Base-by-base conservation (phyloP, 495 filamentous ascomycete genomes). In the Xylaria palmicola region DNA sequence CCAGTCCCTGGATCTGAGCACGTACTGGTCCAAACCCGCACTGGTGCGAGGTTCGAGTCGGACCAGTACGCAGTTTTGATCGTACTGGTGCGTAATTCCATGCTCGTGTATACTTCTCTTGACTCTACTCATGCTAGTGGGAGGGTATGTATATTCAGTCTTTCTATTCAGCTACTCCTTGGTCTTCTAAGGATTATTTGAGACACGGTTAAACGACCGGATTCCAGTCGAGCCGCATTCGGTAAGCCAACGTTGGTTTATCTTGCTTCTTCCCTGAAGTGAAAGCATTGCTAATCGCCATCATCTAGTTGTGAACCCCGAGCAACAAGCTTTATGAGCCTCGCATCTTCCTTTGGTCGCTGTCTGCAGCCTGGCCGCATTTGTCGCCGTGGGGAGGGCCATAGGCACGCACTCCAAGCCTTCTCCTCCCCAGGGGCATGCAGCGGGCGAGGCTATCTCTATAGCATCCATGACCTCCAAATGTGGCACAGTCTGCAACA, bases 151-250 rank as follows among this genome's bases (percentile, higher is more conserved):
- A 43, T 43, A 43, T 43, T 43, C 40, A 43, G 40, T 43, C 40
- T 43, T 43, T 43, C 40, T 43, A 43, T 43, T 43, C 40, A 43
- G 40, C 40, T 43, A 43, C 40, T 43, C 40, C 40, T 43, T 43
- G 40, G 40, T 43, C 40, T 43, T 43, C 40, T 43, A 43, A 43
- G 40, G 40, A 43, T 43, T 20, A 43, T 43, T 43, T 19, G 40
- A 43, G 40, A 43, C 40, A 43, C 40, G 40, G 40, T 43, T 43
- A 43, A 43, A 43, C 40, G 40, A 43, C 40, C 17, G 40, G 40
- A 43, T 43, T 43, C 40, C 40, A 43, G 40, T 43, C 40, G 40
- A 43, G 40, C 40, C 40, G 40, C 17, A 43, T 43, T 43, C 40
- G 40, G 40, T 43, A 43, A 43, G 40, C 40, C 40, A 43, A 43